A percentile compares a stretch with the other conserved stretches of the same genome.
Conservation (phyloP, 73 alveolate genomes). For the Diophrys sp. region DNA sequence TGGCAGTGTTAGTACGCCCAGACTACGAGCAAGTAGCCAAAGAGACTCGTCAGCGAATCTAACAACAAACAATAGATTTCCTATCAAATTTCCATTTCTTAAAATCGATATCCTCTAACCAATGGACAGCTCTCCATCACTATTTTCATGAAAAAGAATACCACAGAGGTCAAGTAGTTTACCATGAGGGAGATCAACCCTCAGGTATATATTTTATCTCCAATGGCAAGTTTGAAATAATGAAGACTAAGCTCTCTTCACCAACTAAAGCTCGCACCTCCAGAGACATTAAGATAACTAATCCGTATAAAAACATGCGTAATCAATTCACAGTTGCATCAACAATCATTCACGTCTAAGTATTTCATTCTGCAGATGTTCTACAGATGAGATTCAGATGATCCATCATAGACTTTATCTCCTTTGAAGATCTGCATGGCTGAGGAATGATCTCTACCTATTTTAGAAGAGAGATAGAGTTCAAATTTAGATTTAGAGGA, state of each 20-base stretch:
- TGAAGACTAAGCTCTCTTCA: too few relatives aligned
- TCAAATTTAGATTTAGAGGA: background rate
- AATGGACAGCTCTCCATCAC: too few relatives aligned
- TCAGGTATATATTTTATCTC: background rate
- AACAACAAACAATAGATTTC: constrained; percentile 27
- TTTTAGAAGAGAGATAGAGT: background rate
- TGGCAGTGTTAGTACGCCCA: constrained; percentile 39
- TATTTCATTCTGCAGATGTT: background rate
- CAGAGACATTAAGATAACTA: too few relatives aligned
- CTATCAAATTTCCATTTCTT: too few relatives aligned
- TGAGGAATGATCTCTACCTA: background rate
- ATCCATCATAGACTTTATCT: background rate
- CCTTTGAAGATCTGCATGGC: background rate
- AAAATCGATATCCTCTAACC: too few relatives aligned
- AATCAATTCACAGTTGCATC: too few relatives aligned
- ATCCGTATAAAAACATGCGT: too few relatives aligned
- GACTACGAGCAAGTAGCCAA: constrained; percentile 27
- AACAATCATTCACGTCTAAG: too few relatives aligned
- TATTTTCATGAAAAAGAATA: constrained; percentile 2
- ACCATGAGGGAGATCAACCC: constrained; percentile 11
- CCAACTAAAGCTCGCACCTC: too few relatives aligned
- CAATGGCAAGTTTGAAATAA: constrained; percentile 4
- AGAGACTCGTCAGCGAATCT: constrained; percentile 22
- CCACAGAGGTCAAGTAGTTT: background rate
- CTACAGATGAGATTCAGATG: background rate